Evolutionary conservation across 2,329 filamentous ascomycete genomes (phyloP).

Genomic region (Cladosporium velox): DNA sequence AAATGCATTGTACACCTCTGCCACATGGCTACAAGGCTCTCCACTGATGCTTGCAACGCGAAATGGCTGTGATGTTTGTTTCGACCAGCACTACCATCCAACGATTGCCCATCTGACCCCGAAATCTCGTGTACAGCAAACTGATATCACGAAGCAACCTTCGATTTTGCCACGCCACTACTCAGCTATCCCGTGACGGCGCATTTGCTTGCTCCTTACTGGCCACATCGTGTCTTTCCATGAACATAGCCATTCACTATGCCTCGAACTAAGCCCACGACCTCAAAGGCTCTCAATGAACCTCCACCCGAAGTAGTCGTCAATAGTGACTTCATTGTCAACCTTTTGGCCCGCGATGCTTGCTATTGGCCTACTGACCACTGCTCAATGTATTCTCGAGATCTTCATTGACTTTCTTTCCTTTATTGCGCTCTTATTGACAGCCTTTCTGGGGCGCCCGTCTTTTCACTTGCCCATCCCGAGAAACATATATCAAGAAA

Average conservation of each 20-base stretch:
- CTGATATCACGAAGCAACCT: neutral
- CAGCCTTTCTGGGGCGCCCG: slow-evolving; percentile 21
- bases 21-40: slow-evolving; percentile 11
- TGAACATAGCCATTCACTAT: slow-evolving; percentile 6
- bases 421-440: slow-evolving; percentile 23
- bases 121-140: neutral
- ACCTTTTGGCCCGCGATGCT: neutral
- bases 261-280: neutral
- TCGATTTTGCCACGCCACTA: neutral
- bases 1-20: neutral
- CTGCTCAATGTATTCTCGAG: slow-evolving; percentile 2
- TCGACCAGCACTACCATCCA: neutral
- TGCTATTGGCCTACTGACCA: slow-evolving; percentile 12
- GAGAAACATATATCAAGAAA: slow-evolving; percentile 20
- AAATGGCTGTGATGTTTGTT: neutral
- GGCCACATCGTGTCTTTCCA: neutral
- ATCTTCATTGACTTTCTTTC: neutral
- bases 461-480: slow-evolving; percentile 1
- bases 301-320: neutral
- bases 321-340: slow-evolving; percentile 10
- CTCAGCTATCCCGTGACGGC: neutral
- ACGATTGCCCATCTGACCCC: neutral
- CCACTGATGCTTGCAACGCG: neutral
- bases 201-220: neutral
- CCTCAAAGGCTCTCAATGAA: slow-evolving; percentile 6